A percentile compares a stretch with the other conserved stretches of the same genome.
These are phyloP conservation scores for Aspergillus sp. DNA, from an alignment of 2,329 filamentous ascomycete species.

Conservation along the genomic window DNA sequence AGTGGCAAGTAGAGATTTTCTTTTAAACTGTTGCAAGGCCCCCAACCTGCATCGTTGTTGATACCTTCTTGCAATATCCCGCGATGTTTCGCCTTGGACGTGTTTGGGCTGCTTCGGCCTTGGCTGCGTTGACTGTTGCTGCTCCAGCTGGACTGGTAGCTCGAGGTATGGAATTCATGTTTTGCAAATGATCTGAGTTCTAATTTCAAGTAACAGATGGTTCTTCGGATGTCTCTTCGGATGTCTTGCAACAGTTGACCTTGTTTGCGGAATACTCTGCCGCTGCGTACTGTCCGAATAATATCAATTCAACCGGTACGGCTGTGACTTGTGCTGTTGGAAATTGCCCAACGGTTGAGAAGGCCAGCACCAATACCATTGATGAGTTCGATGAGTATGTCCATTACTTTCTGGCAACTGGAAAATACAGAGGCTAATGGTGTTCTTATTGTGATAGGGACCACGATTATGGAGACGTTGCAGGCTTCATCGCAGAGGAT, in stretches of 20 bases:
- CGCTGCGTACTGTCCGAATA: conserved; percentile 48
- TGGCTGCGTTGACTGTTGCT: conserved; percentile 12
- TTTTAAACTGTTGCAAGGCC: too few species aligned
- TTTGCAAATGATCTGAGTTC: neutral
- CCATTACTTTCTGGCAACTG: neutral
- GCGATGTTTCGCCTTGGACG: neutral
- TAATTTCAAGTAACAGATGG: too few species aligned
- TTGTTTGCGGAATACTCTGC: conserved; percentile 51
- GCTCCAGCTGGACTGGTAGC: conserved; percentile 12
- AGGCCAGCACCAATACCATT: conserved; percentile 41
- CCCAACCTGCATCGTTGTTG: too few species aligned
- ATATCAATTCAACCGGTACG: conserved; percentile 42
- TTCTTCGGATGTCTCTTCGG: conserved; percentile 33
- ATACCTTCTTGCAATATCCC: too few species aligned
- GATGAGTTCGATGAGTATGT: conserved; percentile 47
- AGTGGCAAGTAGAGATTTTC: too few species aligned
- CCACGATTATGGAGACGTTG: conserved; percentile 34
- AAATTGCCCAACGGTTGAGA: conserved; percentile 47
- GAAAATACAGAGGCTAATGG: neutral
- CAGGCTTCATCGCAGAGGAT: conserved; percentile 45
- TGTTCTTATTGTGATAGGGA: conserved; percentile 5
- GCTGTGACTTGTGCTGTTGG: conserved; percentile 41
- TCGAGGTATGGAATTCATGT: neutral
- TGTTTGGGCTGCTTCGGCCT: conserved; percentile 8
- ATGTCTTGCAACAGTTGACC: conserved; percentile 36